Conservation (phyloP, 2,329 filamentous ascomycete genomes). For the Epichloe gansuensis region DNA sequence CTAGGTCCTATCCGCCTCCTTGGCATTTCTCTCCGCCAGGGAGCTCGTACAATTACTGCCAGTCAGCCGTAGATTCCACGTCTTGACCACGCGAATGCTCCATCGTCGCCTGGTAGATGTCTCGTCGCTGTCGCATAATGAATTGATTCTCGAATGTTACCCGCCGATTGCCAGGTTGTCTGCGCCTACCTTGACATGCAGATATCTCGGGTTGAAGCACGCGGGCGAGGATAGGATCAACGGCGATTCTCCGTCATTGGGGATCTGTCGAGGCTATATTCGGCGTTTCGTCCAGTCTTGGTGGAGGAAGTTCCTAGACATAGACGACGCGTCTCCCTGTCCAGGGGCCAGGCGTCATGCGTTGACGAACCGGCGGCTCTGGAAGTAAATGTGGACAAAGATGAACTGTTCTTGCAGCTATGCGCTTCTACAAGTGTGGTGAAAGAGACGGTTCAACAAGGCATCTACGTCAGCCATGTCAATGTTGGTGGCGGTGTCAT, state of each 20-base stretch:
- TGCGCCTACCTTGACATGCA: slow-evolving; percentile 55
- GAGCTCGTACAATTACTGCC: slow-evolving; percentile 44
- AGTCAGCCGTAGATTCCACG: slow-evolving; percentile 52
- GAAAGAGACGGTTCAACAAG: slow-evolving; percentile 47
- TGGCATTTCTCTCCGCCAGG: slow-evolving; percentile 35
- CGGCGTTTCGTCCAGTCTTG: slow-evolving; percentile 54
- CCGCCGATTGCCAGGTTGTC: slow-evolving; percentile 58
- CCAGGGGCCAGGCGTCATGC: not conserved
- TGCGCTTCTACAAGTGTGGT: slow-evolving; percentile 57
- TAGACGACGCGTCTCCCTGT: not conserved
- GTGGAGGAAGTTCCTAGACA: slow-evolving; percentile 32
- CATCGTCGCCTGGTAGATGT: slow-evolving; percentile 45
- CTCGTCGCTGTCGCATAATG: slow-evolving; percentile 27
- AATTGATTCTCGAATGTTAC: slow-evolving; percentile 67
- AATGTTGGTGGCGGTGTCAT: slow-evolving; percentile 57
- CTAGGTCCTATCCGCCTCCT: slow-evolving; percentile 4
- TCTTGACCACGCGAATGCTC: slow-evolving; percentile 49
- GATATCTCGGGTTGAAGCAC: slow-evolving; percentile 46
- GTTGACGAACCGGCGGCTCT: slow-evolving; percentile 39
- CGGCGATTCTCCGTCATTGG: slow-evolving; percentile 12
- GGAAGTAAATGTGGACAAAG: slow-evolving; percentile 51
- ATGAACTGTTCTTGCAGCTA: slow-evolving; percentile 65
- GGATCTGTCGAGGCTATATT: slow-evolving; percentile 49
- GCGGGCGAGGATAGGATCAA: slow-evolving; percentile 6
- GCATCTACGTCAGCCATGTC: slow-evolving; percentile 51